Base-by-base conservation (phyloP, 2,329 filamentous ascomycete species). In the Polychaeton citri region DNA sequence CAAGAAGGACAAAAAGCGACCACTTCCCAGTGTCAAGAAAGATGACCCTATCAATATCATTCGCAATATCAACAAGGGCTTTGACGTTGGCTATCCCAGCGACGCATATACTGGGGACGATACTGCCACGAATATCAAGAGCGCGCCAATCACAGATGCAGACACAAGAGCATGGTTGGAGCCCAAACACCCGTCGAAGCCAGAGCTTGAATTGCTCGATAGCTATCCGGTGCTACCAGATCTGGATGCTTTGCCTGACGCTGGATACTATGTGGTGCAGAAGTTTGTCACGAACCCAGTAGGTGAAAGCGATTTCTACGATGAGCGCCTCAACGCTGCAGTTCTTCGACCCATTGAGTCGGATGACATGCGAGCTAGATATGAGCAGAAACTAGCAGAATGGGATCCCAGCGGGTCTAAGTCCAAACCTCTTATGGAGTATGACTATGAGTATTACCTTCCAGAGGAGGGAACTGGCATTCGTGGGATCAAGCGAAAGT, bases 101-200 rank as follows among this genome's bases (percentile, higher is more conserved):
- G 39, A 78, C 67, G 55, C 76, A 61, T 64, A 82, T 78, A 66
- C 74, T 67, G 66, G 75, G 61, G 61, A 79, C 69, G 71, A 84
- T 75, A 68, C 63, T 15, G 54, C 59, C 2, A 64, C 63, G 24
- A 66, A 63, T 16, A 59, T 76, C 20, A 65, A 68, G 32, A 71
- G 70, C 21, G 66, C 72, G 31, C 61, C 66, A 16, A 55, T 67
- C 16, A 67, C 67, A 2, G 63, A 68, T 19, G 64, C 67, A 28
- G 74, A 79, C 43, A 57, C 60, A 13, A 64, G 69, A 38, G 73
- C 73, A 2, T 79, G 74, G 74, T 66, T 65, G 30, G 62, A 64
- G 31, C 74, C 75, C 8, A 65, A 68, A 40, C 71, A 79, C 50
- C 74, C 74, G 6, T 63, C 64, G 21, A 75, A 76, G 36, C 61